Evolutionary conservation across 768 basidiomycete genomes (phyloP).

Genomic region (Krasilnikovozyma curviuscula): DNA sequence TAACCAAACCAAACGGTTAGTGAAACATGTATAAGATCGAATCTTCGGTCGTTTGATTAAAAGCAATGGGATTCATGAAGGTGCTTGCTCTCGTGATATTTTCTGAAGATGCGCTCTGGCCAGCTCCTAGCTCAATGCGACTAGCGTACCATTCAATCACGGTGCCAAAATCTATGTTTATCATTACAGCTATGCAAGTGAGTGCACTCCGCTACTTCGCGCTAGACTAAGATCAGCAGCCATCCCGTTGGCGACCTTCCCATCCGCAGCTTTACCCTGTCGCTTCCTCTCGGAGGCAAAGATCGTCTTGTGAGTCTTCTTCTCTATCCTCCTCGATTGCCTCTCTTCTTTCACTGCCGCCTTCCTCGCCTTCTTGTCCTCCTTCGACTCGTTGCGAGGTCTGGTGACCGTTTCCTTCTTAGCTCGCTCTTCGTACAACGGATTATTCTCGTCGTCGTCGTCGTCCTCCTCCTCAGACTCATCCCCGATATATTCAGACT

Average conservation of each 20-base stretch:
- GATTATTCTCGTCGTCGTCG: conserved; percentile 21
- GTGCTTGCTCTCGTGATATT: no score
- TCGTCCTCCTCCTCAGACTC: conserved; percentile 23
- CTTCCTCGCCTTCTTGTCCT: conserved; percentile 32
- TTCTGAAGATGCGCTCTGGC: no score
- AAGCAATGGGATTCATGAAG: no score
- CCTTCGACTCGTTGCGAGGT: conserved; percentile 47
- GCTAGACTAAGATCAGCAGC: conserved; percentile 23
- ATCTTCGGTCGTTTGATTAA: no score
- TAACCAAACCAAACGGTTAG: no score
- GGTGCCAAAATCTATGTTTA: no score
- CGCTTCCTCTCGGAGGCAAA: conserved; percentile 28
- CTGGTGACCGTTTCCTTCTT: conserved; percentile 41
- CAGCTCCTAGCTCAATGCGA: no score
- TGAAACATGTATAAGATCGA: no score
- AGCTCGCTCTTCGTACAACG: conserved; percentile 14
- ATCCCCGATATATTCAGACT: conserved; percentile 15
- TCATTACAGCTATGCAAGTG: no score
- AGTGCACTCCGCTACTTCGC: conserved; percentile 7
- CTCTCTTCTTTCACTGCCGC: conserved; percentile 30
- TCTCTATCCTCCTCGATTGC: conserved; percentile 29
- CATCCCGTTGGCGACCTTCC: conserved; percentile 22
- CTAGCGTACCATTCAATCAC: no score
- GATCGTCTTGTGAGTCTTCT: conserved; percentile 29
- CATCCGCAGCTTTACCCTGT: conserved; percentile 25